phyloP scores from a whole-genome alignment of 495 filamentous ascomycete genomes.

The Penicillium antarcticum region DNA sequence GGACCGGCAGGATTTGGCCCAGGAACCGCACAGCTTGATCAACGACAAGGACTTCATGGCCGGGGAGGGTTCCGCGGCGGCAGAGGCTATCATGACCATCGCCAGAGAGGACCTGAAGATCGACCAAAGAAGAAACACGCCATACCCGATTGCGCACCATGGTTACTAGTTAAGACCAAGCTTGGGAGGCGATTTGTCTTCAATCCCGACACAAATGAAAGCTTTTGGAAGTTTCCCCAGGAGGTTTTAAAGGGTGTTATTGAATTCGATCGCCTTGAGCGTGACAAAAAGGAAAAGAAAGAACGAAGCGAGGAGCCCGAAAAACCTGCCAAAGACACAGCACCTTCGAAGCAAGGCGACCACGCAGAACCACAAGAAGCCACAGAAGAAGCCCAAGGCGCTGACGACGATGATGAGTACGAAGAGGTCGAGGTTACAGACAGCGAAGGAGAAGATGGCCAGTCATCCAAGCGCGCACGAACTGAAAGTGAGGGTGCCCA shows the following conservation, averaged over 20 bases:
- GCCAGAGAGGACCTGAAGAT: slow-evolving; percentile 62
- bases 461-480: slow-evolving; percentile 62
- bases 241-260: slow-evolving; percentile 78
- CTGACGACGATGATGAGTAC: slow-evolving; percentile 63
- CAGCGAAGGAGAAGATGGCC: slow-evolving; percentile 52
- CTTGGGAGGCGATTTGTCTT: slow-evolving; percentile 84
- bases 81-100: slow-evolving; percentile 50
- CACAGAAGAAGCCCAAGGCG: slow-evolving; percentile 13
- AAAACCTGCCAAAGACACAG: slow-evolving; percentile 14
- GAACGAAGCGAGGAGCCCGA: slow-evolving; percentile 37
- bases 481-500: slow-evolving; percentile 55
- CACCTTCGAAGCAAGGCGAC: slow-evolving; percentile 1
- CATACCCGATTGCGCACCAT: slow-evolving; percentile 82
- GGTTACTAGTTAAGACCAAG: slow-evolving; percentile 90
- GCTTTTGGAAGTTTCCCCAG: slow-evolving; percentile 88
- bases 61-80: slow-evolving; percentile 48
- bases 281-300: slow-evolving; percentile 45
- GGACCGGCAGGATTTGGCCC: slow-evolving; percentile 29
- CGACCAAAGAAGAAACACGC: slow-evolving; percentile 74
- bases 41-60: slow-evolving; percentile 22
- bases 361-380: slow-evolving; percentile 3
- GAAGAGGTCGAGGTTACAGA: slow-evolving; percentile 89
- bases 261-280: slow-evolving; percentile 60
- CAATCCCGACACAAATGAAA: slow-evolving; percentile 77
- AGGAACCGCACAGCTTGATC: slow-evolving; percentile 9